Base-by-base conservation (phyloP, 1,284 basidiomycete species). In the Austroboletus niveus region DNA sequence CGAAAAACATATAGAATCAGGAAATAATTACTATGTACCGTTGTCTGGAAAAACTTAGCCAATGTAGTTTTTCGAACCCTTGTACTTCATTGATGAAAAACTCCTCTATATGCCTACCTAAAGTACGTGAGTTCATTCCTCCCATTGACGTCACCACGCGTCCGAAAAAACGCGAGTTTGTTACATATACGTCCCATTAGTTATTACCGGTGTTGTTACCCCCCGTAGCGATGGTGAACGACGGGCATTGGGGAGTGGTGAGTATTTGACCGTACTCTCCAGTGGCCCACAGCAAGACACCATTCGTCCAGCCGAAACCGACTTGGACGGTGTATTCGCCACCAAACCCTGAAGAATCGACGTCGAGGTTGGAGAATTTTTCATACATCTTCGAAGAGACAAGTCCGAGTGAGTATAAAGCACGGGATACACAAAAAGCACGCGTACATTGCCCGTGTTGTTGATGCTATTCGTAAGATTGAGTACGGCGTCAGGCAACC, bases 291-390 rank as follows among this genome's bases (percentile, higher is more conserved):
- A 93, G 78, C 49, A 82, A 68, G 11, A 89, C 89, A 31, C 91
- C 92, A 65, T 94, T 94, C 29, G 91, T 94, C 92, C 92, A 95
- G n/a, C 92, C 90, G 63, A 92, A 91, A n/a, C 88, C 89, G 12
- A 75, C 79, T 70, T 88, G 88, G 4, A 90, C 89, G 1, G 82
- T 86, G 60, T 94, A 94, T 74, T 94, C 92, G 17, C 92, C 91
- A 8, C 92, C 92, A 15, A 77, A 78, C 5, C 93, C 94, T 0
- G 91, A 88, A 2, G 87, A 89, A 69, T 94, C 89, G 24, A 93
- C 78, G 55, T 95, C 85, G 3, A 82, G 69, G 47, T 76, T 79
- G 1, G 85, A 87, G 68, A 88, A 89, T 67, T 96, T 96, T 66
- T 96, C 93, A 62, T 89, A 95, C 89, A 94, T 94, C 83, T 94